phyloP scores from a whole-genome alignment of 495 filamentous ascomycete genomes.

The Penicilliopsis zonata region DNA sequence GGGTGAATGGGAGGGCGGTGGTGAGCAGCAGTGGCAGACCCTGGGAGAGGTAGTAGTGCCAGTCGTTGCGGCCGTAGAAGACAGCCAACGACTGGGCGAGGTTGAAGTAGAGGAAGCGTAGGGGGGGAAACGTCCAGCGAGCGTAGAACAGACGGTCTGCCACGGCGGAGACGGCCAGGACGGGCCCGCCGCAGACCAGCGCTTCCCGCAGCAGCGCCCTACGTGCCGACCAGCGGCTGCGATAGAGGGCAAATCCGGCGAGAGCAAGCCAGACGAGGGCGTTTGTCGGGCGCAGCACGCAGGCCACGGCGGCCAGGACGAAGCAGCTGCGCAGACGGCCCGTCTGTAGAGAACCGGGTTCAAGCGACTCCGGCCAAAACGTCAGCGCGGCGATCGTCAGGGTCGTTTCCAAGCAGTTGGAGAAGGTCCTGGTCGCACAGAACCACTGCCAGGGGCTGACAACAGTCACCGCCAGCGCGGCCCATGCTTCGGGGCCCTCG shows the following conservation, averaged over 20 bases:
- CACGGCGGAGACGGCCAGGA: conserved; percentile 50
- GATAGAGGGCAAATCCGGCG: conserved; percentile 32
- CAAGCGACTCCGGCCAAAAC: no score
- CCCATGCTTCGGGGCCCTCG: conserved; percentile 50
- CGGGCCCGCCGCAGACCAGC: conserved; percentile 52
- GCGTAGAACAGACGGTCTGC: conserved; percentile 76
- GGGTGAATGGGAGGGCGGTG: conserved; percentile 64
- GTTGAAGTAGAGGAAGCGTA: conserved; percentile 89
- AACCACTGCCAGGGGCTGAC: conserved; percentile 96
- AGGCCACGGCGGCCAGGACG: conserved; percentile 66
- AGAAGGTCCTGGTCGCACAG: conserved; percentile 83
- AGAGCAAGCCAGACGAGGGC: conserved; percentile 67
- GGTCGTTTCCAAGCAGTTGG: conserved; percentile 85
- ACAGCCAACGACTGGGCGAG: conserved; percentile 71
- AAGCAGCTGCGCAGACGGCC: conserved; percentile 62
- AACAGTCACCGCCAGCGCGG: conserved; percentile 55
- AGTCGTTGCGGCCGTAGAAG: conserved; percentile 87
- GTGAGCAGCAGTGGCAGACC: conserved; percentile 81
- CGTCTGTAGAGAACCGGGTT: neutral
- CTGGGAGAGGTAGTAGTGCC: conserved; percentile 88
- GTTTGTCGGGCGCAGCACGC: conserved; percentile 85
- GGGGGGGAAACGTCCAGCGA: conserved; percentile 79
- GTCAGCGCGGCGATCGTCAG: conserved; percentile 69
- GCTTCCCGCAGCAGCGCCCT: conserved; percentile 48
- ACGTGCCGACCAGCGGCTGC: conserved; percentile 26